These are phyloP conservation scores for Zea mays DNA, from an alignment of 176 grass and related monocot species.

Conservation along the genomic window DNA sequence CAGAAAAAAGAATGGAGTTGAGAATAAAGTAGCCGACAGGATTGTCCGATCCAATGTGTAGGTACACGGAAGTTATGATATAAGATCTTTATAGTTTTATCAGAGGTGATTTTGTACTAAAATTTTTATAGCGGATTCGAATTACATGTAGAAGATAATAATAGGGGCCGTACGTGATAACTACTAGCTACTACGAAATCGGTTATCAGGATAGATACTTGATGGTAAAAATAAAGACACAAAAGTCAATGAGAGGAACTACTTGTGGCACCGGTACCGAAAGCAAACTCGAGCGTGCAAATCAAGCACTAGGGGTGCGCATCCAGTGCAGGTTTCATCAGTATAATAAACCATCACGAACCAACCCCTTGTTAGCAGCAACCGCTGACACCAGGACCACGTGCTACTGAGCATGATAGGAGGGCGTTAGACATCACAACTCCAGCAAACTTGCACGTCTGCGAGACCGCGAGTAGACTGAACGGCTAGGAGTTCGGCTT, in stretches of 20 bases:
- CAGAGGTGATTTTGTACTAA: not conserved
- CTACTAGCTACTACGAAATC: not conserved
- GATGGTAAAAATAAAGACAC: not conserved
- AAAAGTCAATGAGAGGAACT: not conserved
- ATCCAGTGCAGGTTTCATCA: not conserved
- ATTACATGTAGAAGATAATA: not conserved
- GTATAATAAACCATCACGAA: not conserved
- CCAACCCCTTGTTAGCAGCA: not conserved
- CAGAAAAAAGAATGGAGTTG: not conserved
- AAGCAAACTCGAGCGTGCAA: not conserved
- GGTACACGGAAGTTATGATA: not conserved
- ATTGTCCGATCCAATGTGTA: not conserved
- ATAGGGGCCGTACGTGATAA: not conserved
- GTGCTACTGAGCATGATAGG: not conserved
- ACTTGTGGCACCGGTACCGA: not conserved
- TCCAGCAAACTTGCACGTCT: not conserved
- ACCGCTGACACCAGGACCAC: too few species aligned
- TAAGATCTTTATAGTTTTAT: not conserved
- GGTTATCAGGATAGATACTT: not conserved
- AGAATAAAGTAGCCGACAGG: constrained; percentile 26
- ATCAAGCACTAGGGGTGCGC: not conserved
- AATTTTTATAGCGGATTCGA: not conserved
- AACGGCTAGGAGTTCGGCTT: not conserved
- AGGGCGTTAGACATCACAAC: not conserved
- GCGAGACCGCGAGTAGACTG: not conserved